These are phyloP conservation scores for Elasticomyces elasticus DNA, from an alignment of 495 filamentous ascomycete species.

Conservation along the genomic window DNA sequence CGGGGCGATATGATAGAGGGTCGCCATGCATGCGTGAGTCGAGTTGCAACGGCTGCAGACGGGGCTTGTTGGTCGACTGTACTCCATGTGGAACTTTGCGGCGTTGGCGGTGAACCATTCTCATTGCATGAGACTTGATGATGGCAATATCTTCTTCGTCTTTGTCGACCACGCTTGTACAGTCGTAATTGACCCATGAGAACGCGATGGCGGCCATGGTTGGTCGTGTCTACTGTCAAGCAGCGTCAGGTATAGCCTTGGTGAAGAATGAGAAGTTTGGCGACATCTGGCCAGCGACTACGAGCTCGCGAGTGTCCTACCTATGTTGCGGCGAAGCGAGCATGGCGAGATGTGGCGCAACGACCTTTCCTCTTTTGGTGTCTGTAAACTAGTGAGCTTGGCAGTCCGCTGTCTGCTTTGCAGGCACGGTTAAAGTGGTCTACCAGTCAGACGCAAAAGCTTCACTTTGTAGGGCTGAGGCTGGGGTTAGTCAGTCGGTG, in stretches of 20 bases:
- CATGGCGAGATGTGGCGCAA: no score
- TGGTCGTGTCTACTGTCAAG: no score
- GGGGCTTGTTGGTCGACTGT: background rate
- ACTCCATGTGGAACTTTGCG: background rate
- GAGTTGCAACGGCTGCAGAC: background rate
- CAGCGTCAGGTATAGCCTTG: no score
- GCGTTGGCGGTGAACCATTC: background rate
- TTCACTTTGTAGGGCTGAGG: background rate
- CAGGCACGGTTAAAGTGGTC: background rate
- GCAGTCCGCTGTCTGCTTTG: no score
- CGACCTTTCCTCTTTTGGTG: background rate
- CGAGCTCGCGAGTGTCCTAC: no score
- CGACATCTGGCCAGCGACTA: no score
- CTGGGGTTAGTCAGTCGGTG: no score
- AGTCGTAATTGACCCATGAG: background rate
- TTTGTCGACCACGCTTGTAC: background rate
- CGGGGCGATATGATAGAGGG: background rate
- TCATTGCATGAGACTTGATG: background rate
- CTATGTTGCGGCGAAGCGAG: no score
- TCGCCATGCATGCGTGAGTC: background rate
- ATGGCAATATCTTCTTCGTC: background rate
- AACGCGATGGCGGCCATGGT: no score
- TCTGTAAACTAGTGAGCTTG: background rate
- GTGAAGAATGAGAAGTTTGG: no score
- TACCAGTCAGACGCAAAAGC: background rate